Conservation (phyloP, 2,329 filamentous ascomycete species). For the Amphichorda felina region DNA sequence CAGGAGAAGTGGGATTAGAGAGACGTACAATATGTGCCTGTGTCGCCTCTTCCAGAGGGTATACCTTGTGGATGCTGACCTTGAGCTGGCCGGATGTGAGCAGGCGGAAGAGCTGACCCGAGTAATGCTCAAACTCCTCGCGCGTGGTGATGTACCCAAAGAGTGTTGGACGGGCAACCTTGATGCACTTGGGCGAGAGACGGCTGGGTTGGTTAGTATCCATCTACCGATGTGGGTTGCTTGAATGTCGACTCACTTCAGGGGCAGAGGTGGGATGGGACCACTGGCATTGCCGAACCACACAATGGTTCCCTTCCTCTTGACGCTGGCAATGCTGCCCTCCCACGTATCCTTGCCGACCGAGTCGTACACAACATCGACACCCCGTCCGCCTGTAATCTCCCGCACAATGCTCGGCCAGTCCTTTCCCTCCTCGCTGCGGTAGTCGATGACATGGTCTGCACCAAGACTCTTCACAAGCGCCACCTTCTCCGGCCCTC, state of each 20-base stretch:
- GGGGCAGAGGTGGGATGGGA: too few relatives aligned
- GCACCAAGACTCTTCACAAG: slow-evolving; percentile 62
- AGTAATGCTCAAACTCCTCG: slow-evolving; percentile 61
- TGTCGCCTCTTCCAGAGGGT: slow-evolving; percentile 60
- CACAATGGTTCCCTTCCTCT: slow-evolving; percentile 64
- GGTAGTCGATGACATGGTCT: slow-evolving; percentile 59
- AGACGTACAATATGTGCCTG: slow-evolving; percentile 62
- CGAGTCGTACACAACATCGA: slow-evolving; percentile 71
- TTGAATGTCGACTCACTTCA: not conserved
- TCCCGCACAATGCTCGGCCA: slow-evolving; percentile 48
- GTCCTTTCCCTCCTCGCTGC: slow-evolving; percentile 45
- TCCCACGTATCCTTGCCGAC: slow-evolving; percentile 83
- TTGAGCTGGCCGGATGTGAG: slow-evolving; percentile 59
- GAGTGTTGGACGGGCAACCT: slow-evolving; percentile 63
- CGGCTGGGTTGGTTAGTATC: slow-evolving; percentile 35
- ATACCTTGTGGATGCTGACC: slow-evolving; percentile 63
- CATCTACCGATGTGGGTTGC: not conserved
- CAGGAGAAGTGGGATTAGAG: too few relatives aligned
- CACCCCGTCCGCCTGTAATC: slow-evolving; percentile 61
- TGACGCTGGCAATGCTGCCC: slow-evolving; percentile 59
- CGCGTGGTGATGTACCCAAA: slow-evolving; percentile 59
- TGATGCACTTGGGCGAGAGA: slow-evolving; percentile 63
- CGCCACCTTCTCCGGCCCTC: slow-evolving; percentile 58
- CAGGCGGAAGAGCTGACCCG: slow-evolving; percentile 60
- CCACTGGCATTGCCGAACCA: slow-evolving; percentile 68